Conservation (phyloP, 345 rosid genomes). For the Aquilaria sinensis region DNA sequence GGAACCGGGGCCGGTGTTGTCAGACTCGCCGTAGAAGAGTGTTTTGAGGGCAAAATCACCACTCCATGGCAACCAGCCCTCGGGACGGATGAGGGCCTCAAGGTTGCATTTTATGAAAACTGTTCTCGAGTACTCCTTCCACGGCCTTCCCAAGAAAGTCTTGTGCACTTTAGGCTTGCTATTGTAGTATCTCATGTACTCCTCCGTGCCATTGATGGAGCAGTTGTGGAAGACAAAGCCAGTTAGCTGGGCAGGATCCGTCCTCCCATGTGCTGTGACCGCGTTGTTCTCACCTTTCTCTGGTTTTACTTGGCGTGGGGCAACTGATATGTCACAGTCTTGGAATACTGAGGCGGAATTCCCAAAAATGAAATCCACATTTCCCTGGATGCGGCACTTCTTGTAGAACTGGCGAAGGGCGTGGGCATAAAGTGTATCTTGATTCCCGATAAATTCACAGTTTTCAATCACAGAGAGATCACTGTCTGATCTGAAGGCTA, state of each 20-base stretch:
- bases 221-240: conserved; percentile 76
- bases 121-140: conserved; percentile 33
- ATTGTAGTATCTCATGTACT: conserved; percentile 51
- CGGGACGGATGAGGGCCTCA: conserved; percentile 17
- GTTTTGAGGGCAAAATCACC: conserved; percentile 21
- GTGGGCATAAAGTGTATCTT: conserved; percentile 86
- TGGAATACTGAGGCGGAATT: conserved; percentile 75
- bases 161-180: conserved; percentile 57
- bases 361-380: conserved; percentile 92
- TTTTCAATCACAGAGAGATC: conserved; percentile 67
- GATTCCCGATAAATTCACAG: conserved; percentile 87
- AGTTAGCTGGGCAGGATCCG: conserved; percentile 73
- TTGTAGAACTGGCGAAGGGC: conserved; percentile 81
- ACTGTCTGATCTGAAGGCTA: conserved; percentile 87
- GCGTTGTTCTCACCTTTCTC: conserved; percentile 77
- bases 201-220: conserved; percentile 65
- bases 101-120: conserved; percentile 28
- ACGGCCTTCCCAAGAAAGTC: conserved; percentile 30
- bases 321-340: conserved; percentile 54
- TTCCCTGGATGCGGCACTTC: conserved; percentile 76
- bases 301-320: conserved; percentile 50
- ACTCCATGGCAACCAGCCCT: conserved; percentile 26
- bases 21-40: conserved; percentile 30
- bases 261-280: conserved; percentile 82
- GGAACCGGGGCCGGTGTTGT: conserved; percentile 31